Conservation (phyloP, 2,329 filamentous ascomycete genomes). For the Escovopsis sp. region DNA sequence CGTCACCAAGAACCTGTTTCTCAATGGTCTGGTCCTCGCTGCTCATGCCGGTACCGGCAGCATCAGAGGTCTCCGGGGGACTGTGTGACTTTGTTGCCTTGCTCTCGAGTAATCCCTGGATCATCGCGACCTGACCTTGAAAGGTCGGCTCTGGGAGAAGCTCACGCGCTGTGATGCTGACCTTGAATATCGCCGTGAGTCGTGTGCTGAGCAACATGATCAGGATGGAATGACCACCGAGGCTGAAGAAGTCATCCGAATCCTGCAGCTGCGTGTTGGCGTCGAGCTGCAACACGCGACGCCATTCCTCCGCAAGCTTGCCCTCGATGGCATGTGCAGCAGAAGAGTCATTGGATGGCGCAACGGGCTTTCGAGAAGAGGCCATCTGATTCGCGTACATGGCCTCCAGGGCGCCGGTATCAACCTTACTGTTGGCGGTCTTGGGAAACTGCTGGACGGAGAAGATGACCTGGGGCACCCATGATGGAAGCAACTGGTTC, state of each 20-base stretch:
- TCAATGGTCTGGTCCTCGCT: not conserved
- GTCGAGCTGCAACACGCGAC: not conserved
- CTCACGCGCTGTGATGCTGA: not conserved
- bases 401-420: slow-evolving; percentile 1
- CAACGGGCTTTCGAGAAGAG: not conserved
- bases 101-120: not conserved
- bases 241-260: slow-evolving; percentile 1
- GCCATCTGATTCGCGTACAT: not conserved
- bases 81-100: not conserved
- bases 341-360: not conserved
- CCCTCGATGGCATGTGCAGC: not conserved
- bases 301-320: slow-evolving; percentile 1
- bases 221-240: slow-evolving; percentile 1
- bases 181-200: not conserved
- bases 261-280: not conserved
- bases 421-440: slow-evolving; percentile 3
- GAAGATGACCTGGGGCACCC: slow-evolving; percentile 2
- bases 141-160: not conserved
- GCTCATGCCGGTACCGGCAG: not conserved
- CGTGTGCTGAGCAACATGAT: slow-evolving; percentile 1
- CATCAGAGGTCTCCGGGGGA: not conserved
- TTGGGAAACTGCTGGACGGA: slow-evolving; percentile 1
- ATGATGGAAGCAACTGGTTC: slow-evolving; percentile 1
- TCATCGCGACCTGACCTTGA: not conserved
- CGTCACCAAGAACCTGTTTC: not conserved